Conservation (phyloP, 2,329 filamentous ascomycete genomes). For the Calonectria pauciramosa region DNA sequence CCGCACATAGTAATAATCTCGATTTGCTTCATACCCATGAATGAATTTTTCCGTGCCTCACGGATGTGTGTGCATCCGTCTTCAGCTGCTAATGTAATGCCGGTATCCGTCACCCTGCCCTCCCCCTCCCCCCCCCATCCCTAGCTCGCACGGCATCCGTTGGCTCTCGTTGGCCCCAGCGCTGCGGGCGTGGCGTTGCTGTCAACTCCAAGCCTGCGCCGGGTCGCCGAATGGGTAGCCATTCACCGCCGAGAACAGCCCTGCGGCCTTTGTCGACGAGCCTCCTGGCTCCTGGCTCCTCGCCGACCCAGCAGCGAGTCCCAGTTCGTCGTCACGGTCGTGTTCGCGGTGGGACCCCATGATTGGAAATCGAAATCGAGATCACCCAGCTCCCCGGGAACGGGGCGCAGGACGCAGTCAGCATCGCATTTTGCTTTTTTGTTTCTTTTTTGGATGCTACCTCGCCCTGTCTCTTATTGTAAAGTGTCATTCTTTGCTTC, state of each 20-base stretch:
- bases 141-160: constrained; percentile 7
- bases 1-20: not conserved
- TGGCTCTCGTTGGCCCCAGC: constrained; percentile 29
- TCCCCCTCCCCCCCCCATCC: not conserved
- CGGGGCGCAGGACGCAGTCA: not conserved
- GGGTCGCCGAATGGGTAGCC: not conserved
- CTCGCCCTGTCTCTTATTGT: not conserved
- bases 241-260: constrained; percentile 19
- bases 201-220: constrained; percentile 7
- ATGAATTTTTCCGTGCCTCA: constrained; percentile 9
- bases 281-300: not conserved
- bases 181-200: constrained; percentile 21
- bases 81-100: constrained; percentile 14
- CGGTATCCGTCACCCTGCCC: constrained; percentile 25
- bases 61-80: constrained; percentile 13
- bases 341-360: constrained; percentile 19
- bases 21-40: not conserved
- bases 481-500: not conserved
- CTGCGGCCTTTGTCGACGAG: not conserved
- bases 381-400: constrained; percentile 17
- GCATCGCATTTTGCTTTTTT: constrained; percentile 1
- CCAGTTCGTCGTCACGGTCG: constrained; percentile 9
- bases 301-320: not conserved
- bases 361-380: constrained; percentile 17
- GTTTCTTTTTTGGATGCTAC: not conserved